These are phyloP conservation scores for Cantharellus anzutake DNA, from an alignment of 768 basidiomycete genomes.

Conservation along the genomic window DNA sequence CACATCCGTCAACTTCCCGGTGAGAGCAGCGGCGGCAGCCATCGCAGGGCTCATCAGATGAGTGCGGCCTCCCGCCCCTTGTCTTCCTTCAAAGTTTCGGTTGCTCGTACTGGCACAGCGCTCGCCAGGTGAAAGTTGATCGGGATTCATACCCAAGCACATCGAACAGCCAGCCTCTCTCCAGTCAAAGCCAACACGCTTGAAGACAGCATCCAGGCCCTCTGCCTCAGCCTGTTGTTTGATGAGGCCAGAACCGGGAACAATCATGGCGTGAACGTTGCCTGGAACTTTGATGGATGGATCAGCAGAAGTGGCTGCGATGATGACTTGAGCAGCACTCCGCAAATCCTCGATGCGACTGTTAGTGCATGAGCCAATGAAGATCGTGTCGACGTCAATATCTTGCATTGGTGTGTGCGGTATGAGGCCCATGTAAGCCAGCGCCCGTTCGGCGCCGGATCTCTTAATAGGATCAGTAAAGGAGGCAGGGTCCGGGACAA, in stretches of 20 bases:
- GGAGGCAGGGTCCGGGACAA: slow-evolving; percentile 53
- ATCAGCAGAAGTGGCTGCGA: slow-evolving; percentile 35
- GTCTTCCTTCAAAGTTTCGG: slow-evolving; percentile 85
- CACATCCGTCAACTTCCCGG: slow-evolving; percentile 70
- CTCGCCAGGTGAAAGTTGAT: slow-evolving; percentile 60
- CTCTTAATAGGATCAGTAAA: slow-evolving; percentile 48
- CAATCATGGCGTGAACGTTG: slow-evolving; percentile 71
- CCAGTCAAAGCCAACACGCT: slow-evolving; percentile 87
- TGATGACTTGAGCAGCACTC: slow-evolving; percentile 59
- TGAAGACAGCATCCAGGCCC: slow-evolving; percentile 71
- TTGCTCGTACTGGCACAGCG: slow-evolving; percentile 87
- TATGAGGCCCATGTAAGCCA: slow-evolving; percentile 74
- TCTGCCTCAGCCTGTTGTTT: slow-evolving; percentile 85
- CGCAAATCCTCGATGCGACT: slow-evolving; percentile 86
- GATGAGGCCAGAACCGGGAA: slow-evolving; percentile 78
- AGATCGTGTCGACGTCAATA: slow-evolving; percentile 70
- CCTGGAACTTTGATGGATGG: slow-evolving; percentile 54
- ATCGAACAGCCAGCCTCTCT: slow-evolving; percentile 90
- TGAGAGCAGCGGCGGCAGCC: slow-evolving; percentile 81
- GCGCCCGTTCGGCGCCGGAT: slow-evolving; percentile 49
- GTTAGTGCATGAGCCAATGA: slow-evolving; percentile 91
- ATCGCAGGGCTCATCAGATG: slow-evolving; percentile 82
- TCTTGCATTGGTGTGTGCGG: slow-evolving; percentile 65
- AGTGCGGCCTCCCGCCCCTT: slow-evolving; percentile 70
- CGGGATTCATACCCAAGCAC: slow-evolving; percentile 93